Base-by-base conservation (phyloP, 768 basidiomycete species). In the Russula griseocarnosa region DNA sequence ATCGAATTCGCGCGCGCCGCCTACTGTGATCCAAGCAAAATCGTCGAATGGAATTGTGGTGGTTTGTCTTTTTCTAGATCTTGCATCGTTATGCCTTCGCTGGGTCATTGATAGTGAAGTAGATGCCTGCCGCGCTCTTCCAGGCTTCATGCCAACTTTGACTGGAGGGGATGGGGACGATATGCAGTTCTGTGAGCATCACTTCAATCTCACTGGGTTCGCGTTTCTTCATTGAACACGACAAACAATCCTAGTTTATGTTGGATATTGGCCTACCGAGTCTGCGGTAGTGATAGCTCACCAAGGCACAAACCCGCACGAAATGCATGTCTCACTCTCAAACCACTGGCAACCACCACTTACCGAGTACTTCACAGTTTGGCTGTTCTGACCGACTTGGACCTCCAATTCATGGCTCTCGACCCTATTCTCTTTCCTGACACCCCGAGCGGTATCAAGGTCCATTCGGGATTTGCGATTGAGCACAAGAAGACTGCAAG, bases 1-100 rank as follows among this genome's bases (percentile, higher is more conserved):
- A 77, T 80, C 0, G 75, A 82, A 69, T 81, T 85, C 69, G 81
- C 84, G 26, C 75, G 81, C 32, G 84, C 83, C 1, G 80, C 83
- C 18, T 85, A 85, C 70, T 85, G 84, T 65, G 46, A 74, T 5
- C 73, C 78, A 2, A 70, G 66, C 63, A 73, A 70, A 51, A 63
- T 80, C 20, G 68, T 69, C 20, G 74, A 66, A 32, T 83, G 81
- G 81, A 55, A 69, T 1, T 86, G 80, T 67, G 79, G 83, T 62
- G 70, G 79, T 79, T 69, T 55, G 72, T 70, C 51, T 40, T 56
- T 55, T 67, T 22, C 3, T 36, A 36, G 36, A 36, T 36, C 36
- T 20, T 53, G 36, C 24, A 42, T 54, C 10, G 22, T 20, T 30
- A 32, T 38, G 9, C 47, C 6, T 40, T 30, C 10, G 0, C 10